Evolutionary conservation across 805 yeast genomes (phyloP), one percentile per base, ranked within the genome.

Genomic region (Candida lessepsii): DNA sequence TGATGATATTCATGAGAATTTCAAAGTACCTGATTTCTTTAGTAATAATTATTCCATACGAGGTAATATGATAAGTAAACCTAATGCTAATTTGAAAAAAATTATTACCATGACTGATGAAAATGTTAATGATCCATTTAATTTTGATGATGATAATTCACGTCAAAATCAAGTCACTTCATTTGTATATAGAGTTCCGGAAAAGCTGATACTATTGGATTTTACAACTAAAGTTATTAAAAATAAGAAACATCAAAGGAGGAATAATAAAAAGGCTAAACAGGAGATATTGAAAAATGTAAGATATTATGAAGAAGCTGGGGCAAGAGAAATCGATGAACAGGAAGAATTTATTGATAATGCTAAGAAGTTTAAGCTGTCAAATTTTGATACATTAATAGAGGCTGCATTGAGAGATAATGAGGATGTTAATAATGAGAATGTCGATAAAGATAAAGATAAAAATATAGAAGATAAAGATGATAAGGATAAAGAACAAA

Each of bases 181-280:
- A 25, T 70, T 76, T 25, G 70, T 86, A 1, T 83, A 80, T 58
- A 65, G 83, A 41, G 57, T 87, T 4, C 85, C 87, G 1, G 93
- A 84, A 47, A 71, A 72, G 30, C 81, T 83, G 51, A 71, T 87
- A 5, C 60, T 83, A 29, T 60, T 86, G 23, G 91, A 86, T 57
- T 88, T 88, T 53, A 57, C 83, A 24, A 74, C 74, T 15, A 77
- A 73, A 20, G 75, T 78, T 3, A 72, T 72, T 11, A 53, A 57
- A 54, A 67, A 27, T 13, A 36, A 34, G 15, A 24, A 29, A 19
- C 7, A 11, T 4, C 35, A 29, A 23, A 31, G 19, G 23, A 26
- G 19, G 15, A 2, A 26, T 20, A 39, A 32, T 15, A 25, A 16
- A 18, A 17, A 30, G 5, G 53, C 16, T 58, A 55, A 40, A 39